Base-by-base conservation (phyloP, 768 basidiomycete genomes). In the Pluteus cervinus region DNA sequence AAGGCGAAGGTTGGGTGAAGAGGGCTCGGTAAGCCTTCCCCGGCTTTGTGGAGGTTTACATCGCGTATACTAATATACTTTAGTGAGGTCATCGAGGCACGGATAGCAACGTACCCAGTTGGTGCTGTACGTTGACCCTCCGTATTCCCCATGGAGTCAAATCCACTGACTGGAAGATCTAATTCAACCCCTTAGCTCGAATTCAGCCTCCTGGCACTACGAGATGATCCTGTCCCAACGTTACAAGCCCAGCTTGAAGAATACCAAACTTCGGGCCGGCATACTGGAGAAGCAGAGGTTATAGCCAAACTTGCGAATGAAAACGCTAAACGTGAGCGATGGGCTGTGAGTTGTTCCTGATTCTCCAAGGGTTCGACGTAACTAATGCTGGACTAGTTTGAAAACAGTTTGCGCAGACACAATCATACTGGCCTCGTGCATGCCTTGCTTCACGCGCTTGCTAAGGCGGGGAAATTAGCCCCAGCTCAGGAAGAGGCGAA, bases 191-290 rank as follows among this genome's bases (percentile, higher is more conserved):
- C 24, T 23, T 42, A 93, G 90, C 69, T 94, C 37, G 88, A 93
- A 55, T 97, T 97, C 67, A 92, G 85, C 58, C 75, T 97, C 24
- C 76, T 96, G 24, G 90, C 88, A 5, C 65, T 99, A 29, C 81
- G 84, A 38, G 79, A 85, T 29, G 86, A 90, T 54, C 85, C 88
- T 21, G 48, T 96, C 17, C 86, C 86, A 9, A 50, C 58, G 4
- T 70, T 97, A 16, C 73, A 79, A 54, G 53, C 66, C 16, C 76
- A 81, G 34, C 57, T 91, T 16, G 58, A 68, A 35, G 62, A 58
- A 44, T 60, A 61, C 36, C 79, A 72, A 53, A 55, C 51, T 43
- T 56, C 61, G 39, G 60, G 70, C 42, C 48, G 69, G 49, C 54
- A 57, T 14, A 48, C 61, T 8, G 64, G 66, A 43, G 75, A 71